phyloP scores from a whole-genome alignment of 495 filamentous ascomycete genomes.

The Penicillium arizonense region DNA sequence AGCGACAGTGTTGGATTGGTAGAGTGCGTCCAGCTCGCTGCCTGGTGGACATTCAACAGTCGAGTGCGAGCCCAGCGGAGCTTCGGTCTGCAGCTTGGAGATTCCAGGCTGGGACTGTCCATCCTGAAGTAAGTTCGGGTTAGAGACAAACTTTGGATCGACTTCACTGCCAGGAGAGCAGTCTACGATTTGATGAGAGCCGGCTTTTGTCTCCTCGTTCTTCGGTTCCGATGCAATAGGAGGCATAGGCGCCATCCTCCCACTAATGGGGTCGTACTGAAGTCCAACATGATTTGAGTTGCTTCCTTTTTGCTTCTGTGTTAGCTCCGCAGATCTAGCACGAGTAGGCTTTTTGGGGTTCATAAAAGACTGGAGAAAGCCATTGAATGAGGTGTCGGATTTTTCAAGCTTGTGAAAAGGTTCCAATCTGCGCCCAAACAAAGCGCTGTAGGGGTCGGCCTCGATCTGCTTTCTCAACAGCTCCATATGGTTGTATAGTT shows the following conservation, averaged over 20 bases:
- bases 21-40: conserved; percentile 5
- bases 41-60: conserved; percentile 10
- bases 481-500: conserved; percentile 25
- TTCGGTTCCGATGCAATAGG: conserved; percentile 1
- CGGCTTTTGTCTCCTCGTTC: background rate
- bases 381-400: conserved; percentile 19
- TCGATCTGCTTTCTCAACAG: conserved; percentile 36
- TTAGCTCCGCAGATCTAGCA: background rate
- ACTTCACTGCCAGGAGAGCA: conserved; percentile 13
- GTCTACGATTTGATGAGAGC: conserved; percentile 3
- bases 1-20: background rate
- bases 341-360: conserved; percentile 10
- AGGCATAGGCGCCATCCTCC: conserved; percentile 33
- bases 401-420: conserved; percentile 15
- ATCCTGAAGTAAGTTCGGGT: conserved; percentile 5
- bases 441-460: conserved; percentile 37
- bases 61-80: conserved; percentile 1
- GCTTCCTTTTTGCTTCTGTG: background rate
- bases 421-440: conserved; percentile 41
- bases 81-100: background rate
- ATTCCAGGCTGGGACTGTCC: conserved; percentile 7
- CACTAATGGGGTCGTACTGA: conserved; percentile 41
- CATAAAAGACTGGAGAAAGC: conserved; percentile 28
- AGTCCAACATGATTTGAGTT: conserved; percentile 4
- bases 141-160: conserved; percentile 9